Percentiles rank a stretch among this genome's conserved stretches.
phyloP scores from a whole-genome alignment of 495 filamentous ascomycete genomes.

The Aspergillus ostianus region DNA sequence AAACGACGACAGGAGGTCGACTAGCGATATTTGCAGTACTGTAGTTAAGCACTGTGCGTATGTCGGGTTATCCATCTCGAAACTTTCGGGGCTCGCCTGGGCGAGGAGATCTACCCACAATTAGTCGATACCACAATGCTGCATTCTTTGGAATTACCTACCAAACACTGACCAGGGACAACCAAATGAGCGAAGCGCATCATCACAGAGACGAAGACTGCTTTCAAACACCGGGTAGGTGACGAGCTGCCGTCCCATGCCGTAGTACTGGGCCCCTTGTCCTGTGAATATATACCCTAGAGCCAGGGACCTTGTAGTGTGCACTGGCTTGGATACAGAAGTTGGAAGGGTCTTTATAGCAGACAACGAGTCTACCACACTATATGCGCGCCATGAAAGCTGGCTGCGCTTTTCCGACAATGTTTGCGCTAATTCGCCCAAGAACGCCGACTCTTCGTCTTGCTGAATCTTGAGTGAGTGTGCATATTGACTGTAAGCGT shows the following conservation, averaged over 20 bases:
- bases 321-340: constrained; percentile 11
- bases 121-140: no score
- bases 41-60: constrained; percentile 31
- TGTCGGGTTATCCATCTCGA: constrained; percentile 42
- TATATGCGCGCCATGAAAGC: background rate
- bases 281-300: constrained; percentile 39
- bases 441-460: background rate
- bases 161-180: constrained; percentile 19
- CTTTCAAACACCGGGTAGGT: constrained; percentile 23
- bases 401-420: background rate
- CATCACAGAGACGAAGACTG: constrained; percentile 19
- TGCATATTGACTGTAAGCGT: no score
- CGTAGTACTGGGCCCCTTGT: constrained; percentile 37
- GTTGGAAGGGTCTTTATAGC: background rate
- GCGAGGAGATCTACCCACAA: constrained; percentile 24
- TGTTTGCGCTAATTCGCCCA: background rate
- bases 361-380: background rate
- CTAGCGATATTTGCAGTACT: constrained; percentile 36
- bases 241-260: constrained; percentile 32
- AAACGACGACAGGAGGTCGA: constrained; percentile 34
- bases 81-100: constrained; percentile 15
- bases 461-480: background rate
- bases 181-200: constrained; percentile 8
- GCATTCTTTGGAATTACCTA: background rate
- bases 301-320: constrained; percentile 14